Evolutionary conservation across 768 basidiomycete species (phyloP), one percentile per base, ranked within the genome.

Genomic region (Collybiopsis confluens): DNA sequence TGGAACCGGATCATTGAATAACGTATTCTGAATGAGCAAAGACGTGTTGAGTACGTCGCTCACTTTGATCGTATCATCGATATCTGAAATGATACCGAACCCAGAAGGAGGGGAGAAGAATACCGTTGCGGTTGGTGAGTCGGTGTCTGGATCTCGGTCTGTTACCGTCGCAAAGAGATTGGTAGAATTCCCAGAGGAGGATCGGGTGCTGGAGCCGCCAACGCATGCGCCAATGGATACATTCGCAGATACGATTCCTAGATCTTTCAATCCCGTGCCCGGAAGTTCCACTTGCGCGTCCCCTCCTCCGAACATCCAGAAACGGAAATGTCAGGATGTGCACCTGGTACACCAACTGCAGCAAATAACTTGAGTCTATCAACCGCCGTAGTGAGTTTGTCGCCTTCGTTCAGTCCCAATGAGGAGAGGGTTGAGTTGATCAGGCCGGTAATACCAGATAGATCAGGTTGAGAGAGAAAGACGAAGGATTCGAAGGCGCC

Each of bases 81-180:
- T 72, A 59, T 77, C 74, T 51, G 75, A 77, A 35, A 77, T 74
- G 20, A 75, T 69, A 5, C 73, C 74, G 55, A 73, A 74, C 0
- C 74, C 73, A 37, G 63, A 65, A 41, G 73, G 56, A 13, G 65
- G 55, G 8, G 73, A 72, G 16, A 62, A 58, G 58, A 73, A 77
- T 5, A 77, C 56, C 0, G 61, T 70, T 7, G 67, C 67, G 21
- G 51, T 15, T 50, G 61, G 49, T 68, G 48, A 0, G 45, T 59
- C 47, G 65, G 60, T 21, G 52, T 53, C 43, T 8, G 30, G 13
- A 16, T n/a, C 43, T 8, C n/a, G 13, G 13, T n/a, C n/a, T 18
- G 50, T 36, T 16, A 21, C 26, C 16, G 55, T 68, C 64, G 23
- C 60, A 24, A n/a, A n/a, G n/a, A n/a, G n/a, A n/a, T n/a, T n/a